These are phyloP conservation scores for Alternaria ethzedia DNA, from an alignment of 2,329 filamentous ascomycete genomes.

Conservation along the genomic window DNA sequence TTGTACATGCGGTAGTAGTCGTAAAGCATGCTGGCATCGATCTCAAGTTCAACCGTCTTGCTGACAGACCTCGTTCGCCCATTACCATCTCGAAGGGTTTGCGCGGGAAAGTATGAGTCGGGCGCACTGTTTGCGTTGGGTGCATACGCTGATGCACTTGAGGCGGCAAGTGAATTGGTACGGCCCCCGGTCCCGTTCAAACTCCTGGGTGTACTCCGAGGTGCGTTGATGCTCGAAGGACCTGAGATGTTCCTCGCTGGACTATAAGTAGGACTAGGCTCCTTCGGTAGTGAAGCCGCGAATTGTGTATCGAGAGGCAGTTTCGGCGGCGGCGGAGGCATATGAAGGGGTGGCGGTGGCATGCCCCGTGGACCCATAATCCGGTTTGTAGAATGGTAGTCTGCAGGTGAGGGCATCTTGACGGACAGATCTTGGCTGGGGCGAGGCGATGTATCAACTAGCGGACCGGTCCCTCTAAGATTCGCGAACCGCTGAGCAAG, in stretches of 20 bases:
- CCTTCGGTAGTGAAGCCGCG: conserved; percentile 68
- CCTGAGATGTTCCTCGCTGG: conserved; percentile 75
- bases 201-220: conserved; percentile 68
- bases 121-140: conserved; percentile 44
- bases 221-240: conserved; percentile 68
- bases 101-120: conserved; percentile 53
- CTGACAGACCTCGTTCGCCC: conserved; percentile 52
- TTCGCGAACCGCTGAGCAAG: conserved; percentile 50
- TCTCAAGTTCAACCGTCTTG: conserved; percentile 63
- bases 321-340: conserved; percentile 51
- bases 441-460: conserved; percentile 30
- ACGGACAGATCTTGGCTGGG: conserved; percentile 42
- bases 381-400: conserved; percentile 41
- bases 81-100: conserved; percentile 18
- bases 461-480: conserved; percentile 30
- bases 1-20: conserved; percentile 71
- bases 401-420: conserved; percentile 51
- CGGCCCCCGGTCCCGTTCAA: conserved; percentile 63
- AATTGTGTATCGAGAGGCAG: conserved; percentile 59
- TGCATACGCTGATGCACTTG: conserved; percentile 45
- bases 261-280: conserved; percentile 78
- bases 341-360: conserved; percentile 46
- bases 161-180: conserved; percentile 60
- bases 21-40: conserved; percentile 73
- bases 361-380: conserved; percentile 61